phyloP scores from a whole-genome alignment of 2,329 filamentous ascomycete genomes.

The Emmonsiellopsis sp. region DNA sequence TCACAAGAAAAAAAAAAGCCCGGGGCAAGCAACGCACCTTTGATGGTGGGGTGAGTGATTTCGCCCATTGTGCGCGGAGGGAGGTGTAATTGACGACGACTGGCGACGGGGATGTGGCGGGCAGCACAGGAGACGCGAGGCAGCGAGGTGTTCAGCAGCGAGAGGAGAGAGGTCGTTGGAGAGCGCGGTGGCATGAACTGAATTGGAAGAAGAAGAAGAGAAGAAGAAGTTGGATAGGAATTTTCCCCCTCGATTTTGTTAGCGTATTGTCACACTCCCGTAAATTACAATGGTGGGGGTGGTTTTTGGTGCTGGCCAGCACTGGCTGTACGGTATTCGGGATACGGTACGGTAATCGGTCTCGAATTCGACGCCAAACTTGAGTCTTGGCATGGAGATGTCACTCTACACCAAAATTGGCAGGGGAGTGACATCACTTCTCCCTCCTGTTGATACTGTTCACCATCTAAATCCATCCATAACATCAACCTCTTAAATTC shows the following conservation, averaged over 20 bases:
- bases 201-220: neutral
- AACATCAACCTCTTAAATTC: too few relatives aligned
- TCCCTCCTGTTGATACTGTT: too few relatives aligned
- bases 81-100: neutral
- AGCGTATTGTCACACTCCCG: too few relatives aligned
- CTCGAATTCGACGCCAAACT: too few relatives aligned
- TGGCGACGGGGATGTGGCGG: neutral
- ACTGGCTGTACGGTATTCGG: too few relatives aligned
- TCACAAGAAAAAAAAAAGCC: neutral
- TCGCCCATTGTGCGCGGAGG: constrained; percentile 51
- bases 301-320: neutral
- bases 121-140: neutral
- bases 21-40: constrained; percentile 43
- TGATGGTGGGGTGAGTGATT: constrained; percentile 67
- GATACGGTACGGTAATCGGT: too few relatives aligned
- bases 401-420: too few relatives aligned
- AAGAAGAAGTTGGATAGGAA: neutral
- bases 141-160: neutral
- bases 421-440: too few relatives aligned
- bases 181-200: neutral
- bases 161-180: neutral
- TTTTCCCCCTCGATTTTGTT: neutral
- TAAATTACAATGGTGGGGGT: neutral
- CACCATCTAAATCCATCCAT: too few relatives aligned
- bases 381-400: too few relatives aligned